Conservation (phyloP, 495 filamentous ascomycete species). For the Penicillium nucicola region DNA sequence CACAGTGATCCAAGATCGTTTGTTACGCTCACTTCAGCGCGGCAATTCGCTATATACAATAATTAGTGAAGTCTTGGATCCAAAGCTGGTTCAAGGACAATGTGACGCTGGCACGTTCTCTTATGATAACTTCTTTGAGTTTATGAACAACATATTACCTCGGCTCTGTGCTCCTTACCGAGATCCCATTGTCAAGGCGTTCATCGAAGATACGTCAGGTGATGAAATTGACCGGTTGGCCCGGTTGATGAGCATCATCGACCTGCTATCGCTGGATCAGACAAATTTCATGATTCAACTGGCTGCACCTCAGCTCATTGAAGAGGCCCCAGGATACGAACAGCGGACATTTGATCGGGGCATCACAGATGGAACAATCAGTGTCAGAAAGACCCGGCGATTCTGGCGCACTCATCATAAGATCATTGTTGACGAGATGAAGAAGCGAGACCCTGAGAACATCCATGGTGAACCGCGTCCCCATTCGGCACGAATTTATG, state of each 20-base stretch:
- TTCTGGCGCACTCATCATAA: slow-evolving; percentile 72
- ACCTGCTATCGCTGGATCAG: slow-evolving; percentile 90
- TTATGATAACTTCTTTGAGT: slow-evolving; percentile 87
- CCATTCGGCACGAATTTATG: slow-evolving; percentile 65
- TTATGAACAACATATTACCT: slow-evolving; percentile 85
- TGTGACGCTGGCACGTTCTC: slow-evolving; percentile 82
- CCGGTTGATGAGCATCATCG: slow-evolving; percentile 79
- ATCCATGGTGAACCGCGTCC: slow-evolving; percentile 47
- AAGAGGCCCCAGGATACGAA: slow-evolving; percentile 80
- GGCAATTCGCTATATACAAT: slow-evolving; percentile 78
- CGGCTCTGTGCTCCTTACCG: slow-evolving; percentile 90
- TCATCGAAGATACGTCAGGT: slow-evolving; percentile 69
- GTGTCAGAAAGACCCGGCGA: slow-evolving; percentile 53
- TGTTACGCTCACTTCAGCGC: slow-evolving; percentile 74
- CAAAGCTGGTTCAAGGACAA: slow-evolving; percentile 70
- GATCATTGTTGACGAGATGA: slow-evolving; percentile 67
- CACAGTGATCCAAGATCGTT: slow-evolving; percentile 76
- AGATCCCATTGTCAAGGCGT: slow-evolving; percentile 76
- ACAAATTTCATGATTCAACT: slow-evolving; percentile 88
- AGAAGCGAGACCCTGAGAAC: slow-evolving; percentile 69
- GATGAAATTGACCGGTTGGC: slow-evolving; percentile 83
- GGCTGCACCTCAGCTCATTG: slow-evolving; percentile 75
- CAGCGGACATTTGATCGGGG: slow-evolving; percentile 69
- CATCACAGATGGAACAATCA: slow-evolving; percentile 60
- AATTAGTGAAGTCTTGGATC: slow-evolving; percentile 83